phyloP scores from a whole-genome alignment of 2,329 filamentous ascomycete species.

The Monilinia polystroma region DNA sequence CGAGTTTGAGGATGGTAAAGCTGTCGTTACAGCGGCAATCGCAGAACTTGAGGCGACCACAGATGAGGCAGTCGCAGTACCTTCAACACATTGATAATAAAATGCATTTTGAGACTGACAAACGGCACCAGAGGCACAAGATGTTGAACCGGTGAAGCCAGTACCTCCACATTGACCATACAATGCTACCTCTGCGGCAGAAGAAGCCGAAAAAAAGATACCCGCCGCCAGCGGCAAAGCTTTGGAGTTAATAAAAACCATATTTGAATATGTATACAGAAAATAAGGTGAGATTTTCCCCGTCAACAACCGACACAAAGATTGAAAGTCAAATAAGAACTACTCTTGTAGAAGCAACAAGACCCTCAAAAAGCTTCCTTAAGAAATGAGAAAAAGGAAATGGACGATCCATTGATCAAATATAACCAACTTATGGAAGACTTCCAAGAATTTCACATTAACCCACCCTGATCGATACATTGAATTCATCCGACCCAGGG shows the following conservation, averaged over 20 bases:
- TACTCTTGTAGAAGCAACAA: not conserved
- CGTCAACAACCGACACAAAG: too few species aligned
- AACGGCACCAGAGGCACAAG: constrained; percentile 36
- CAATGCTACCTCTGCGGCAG: constrained; percentile 12
- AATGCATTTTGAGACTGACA: constrained; percentile 18
- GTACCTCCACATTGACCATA: constrained; percentile 35
- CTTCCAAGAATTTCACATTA: not conserved
- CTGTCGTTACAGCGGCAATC: not conserved
- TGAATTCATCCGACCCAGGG: not conserved
- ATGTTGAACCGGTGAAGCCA: constrained; percentile 37
- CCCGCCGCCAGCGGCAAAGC: constrained; percentile 5
- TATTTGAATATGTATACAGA: not conserved
- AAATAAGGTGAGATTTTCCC: not conserved
- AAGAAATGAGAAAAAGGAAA: too few species aligned
- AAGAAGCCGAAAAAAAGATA: constrained; percentile 1
- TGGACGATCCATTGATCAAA: too few species aligned
- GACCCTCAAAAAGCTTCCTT: too few species aligned
- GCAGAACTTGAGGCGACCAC: not conserved
- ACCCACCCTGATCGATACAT: too few species aligned
- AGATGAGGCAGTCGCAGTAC: not conserved
- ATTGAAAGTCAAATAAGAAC: not conserved
- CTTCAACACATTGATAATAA: constrained; percentile 17
- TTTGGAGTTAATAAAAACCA: not conserved
- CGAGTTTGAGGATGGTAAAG: not conserved
- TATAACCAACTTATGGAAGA: not conserved